Percentiles rank a stretch among this genome's conserved stretches.
These are phyloP conservation scores for Fagus crenata DNA, from an alignment of 306 rosid genomes.

Conservation along the genomic window DNA sequence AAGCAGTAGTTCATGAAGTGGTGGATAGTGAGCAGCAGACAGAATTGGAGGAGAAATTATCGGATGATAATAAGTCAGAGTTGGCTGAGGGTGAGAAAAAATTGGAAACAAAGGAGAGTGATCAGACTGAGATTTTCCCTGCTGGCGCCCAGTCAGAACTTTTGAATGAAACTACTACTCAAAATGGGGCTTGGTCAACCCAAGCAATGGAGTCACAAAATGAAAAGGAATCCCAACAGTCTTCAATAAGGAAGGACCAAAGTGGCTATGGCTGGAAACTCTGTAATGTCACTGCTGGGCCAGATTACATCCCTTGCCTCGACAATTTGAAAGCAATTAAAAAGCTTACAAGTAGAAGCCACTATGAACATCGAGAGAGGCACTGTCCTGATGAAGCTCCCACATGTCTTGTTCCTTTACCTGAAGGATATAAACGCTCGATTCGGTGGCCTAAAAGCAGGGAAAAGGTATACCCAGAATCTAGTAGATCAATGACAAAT, in stretches of 20 bases:
- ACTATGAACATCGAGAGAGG: conserved; percentile 79
- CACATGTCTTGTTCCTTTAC: conserved; percentile 78
- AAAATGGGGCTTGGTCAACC: conserved; percentile 55
- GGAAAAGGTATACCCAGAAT: conserved; percentile 53
- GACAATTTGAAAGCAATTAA: conserved; percentile 67
- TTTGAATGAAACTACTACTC: conserved; percentile 36
- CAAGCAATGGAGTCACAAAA: conserved; percentile 45
- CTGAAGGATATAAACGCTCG: conserved; percentile 64
- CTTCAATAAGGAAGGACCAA: conserved; percentile 28
- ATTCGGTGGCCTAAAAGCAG: conserved; percentile 85
- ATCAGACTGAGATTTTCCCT: conserved; percentile 30
- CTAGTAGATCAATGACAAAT: background rate
- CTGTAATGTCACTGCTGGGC: conserved; percentile 68
- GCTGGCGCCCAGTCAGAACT: conserved; percentile 30
- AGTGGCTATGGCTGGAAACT: conserved; percentile 57
- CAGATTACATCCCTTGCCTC: conserved; percentile 89
- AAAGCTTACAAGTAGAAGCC: conserved; percentile 54
- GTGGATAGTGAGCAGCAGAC: conserved; percentile 28
- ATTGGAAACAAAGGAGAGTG: conserved; percentile 37
- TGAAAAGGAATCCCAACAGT: conserved; percentile 45
- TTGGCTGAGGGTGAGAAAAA: conserved; percentile 27
- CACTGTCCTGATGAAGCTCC: conserved; percentile 74
- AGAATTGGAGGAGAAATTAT: conserved; percentile 22
- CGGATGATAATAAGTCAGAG: conserved; percentile 30
- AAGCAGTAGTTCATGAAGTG: conserved; percentile 27